These are phyloP conservation scores for Pythium plurisporium DNA, from an alignment of 352 stramenopile genomes.

Conservation along the genomic window DNA sequence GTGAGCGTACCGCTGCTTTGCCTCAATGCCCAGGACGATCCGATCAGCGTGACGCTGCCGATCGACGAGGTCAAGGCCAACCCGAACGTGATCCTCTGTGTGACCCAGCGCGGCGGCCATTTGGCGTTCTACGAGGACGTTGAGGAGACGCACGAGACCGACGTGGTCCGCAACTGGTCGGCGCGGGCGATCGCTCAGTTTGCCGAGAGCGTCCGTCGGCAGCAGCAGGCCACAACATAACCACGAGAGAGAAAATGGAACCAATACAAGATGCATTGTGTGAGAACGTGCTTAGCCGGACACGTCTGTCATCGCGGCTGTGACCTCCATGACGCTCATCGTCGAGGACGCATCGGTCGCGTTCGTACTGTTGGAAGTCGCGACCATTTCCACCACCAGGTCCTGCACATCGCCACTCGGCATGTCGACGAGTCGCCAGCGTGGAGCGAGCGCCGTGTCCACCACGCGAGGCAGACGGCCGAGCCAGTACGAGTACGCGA, in stretches of 20 bases:
- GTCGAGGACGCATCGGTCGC: background rate
- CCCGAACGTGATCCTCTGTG: conserved; percentile 55
- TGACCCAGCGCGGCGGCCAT: conserved; percentile 61
- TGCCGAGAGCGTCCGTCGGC: conserved; percentile 35
- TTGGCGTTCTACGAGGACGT: conserved; percentile 61
- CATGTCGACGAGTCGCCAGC: conserved; percentile 15
- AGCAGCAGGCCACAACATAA: background rate
- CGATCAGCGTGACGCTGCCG: conserved; percentile 48
- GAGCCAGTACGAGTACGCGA: conserved; percentile 22
- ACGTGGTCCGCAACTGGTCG: conserved; percentile 33
- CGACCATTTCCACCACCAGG: conserved; percentile 13
- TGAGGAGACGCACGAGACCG: background rate
- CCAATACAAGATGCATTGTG: no score
- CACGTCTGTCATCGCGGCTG: no score
- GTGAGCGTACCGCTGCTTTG: conserved; percentile 58
- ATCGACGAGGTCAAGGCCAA: conserved; percentile 35
- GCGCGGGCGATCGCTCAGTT: conserved; percentile 50
- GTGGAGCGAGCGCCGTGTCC: background rate
- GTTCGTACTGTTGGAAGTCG: background rate
- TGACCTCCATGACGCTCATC: conserved; percentile 7
- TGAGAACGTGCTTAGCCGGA: no score
- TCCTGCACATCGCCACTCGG: background rate
- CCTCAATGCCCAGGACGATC: conserved; percentile 58
- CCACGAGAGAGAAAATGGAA: background rate
- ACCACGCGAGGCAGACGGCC: conserved; percentile 12